Evolutionary conservation across 1,284 basidiomycete genomes (phyloP).

Genomic region (Vanrija humicola): DNA sequence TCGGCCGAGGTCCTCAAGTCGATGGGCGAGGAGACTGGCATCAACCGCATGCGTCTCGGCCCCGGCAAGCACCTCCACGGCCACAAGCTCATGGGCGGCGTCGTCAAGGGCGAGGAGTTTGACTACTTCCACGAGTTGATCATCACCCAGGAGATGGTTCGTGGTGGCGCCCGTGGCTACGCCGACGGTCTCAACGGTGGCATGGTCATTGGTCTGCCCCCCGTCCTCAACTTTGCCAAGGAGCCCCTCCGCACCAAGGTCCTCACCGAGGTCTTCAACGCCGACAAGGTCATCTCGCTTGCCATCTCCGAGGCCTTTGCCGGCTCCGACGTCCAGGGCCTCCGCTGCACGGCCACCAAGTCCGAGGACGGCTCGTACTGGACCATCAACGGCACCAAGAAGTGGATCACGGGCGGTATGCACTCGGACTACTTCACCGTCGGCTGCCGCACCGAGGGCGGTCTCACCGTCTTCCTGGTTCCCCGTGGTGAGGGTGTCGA

Average conservation of each 20-base stretch:
- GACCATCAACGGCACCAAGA: slow-evolving; percentile 83
- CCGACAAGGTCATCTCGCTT: slow-evolving; percentile 64
- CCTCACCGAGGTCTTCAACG: slow-evolving; percentile 73
- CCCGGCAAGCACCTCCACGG: slow-evolving; percentile 73
- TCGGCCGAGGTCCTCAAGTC: slow-evolving; percentile 43
- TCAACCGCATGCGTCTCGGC: slow-evolving; percentile 88
- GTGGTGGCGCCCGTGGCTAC: slow-evolving; percentile 75
- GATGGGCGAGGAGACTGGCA: slow-evolving; percentile 59
- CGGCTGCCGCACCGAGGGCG: slow-evolving; percentile 56
- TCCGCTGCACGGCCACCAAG: slow-evolving; percentile 77
- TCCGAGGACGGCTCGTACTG: slow-evolving; percentile 69
- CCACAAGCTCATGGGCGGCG: slow-evolving; percentile 70
- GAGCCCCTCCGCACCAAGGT: slow-evolving; percentile 58
- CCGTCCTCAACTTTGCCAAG: slow-evolving; percentile 54
- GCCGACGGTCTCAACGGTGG: slow-evolving; percentile 17
- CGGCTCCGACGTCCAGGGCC: slow-evolving; percentile 81
- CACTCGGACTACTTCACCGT: slow-evolving; percentile 47
- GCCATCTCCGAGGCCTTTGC: slow-evolving; percentile 87
- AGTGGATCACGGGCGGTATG: slow-evolving; percentile 88
- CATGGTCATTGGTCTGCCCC: slow-evolving; percentile 59
- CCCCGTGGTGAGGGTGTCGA: slow-evolving; percentile 73
- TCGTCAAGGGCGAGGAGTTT: slow-evolving; percentile 84
- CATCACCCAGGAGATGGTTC: slow-evolving; percentile 77
- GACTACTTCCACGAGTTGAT: slow-evolving; percentile 71
- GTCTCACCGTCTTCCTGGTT: slow-evolving; percentile 81